Evolutionary conservation across 192 early-diverging fungal genomes (phyloP).

Genomic region (Phlyctochytrium bullatum): DNA sequence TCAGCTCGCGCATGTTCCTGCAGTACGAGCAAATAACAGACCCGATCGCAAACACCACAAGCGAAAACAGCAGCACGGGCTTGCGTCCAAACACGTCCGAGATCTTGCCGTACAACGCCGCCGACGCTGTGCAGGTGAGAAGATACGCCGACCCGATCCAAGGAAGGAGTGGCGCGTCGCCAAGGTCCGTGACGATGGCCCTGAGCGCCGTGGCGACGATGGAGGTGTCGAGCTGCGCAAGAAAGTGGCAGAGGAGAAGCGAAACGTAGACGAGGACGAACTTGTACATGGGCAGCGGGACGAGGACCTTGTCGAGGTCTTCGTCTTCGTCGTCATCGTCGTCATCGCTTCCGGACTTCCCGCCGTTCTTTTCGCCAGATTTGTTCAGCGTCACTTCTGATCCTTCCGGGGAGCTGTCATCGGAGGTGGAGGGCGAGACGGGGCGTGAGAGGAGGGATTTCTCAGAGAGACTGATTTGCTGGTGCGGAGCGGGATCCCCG

Average conservation of each 20-base stretch:
- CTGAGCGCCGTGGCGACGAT: constrained; percentile 20
- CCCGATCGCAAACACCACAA: constrained; percentile 71
- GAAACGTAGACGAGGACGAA: constrained; percentile 14
- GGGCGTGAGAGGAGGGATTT: no score
- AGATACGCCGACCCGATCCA: constrained; percentile 86
- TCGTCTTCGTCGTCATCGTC: neutral
- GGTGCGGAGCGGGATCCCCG: no score
- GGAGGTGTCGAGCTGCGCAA: neutral
- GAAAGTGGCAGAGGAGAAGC: neutral
- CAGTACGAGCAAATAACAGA: constrained; percentile 73
- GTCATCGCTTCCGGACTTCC: no score
- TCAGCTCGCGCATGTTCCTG: constrained; percentile 52
- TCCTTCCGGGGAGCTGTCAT: no score
- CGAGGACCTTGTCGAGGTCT: constrained; percentile 10
- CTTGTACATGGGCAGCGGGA: neutral
- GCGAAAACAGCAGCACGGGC: constrained; percentile 60
- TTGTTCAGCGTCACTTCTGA: no score
- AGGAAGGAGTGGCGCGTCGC: constrained; percentile 57
- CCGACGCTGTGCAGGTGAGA: constrained; percentile 37
- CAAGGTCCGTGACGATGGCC: constrained; percentile 15
- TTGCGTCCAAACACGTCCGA: constrained; percentile 87
- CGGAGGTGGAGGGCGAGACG: no score
- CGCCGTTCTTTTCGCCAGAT: no score
- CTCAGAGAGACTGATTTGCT: no score
- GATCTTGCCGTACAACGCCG: constrained; percentile 62